phyloP scores from a whole-genome alignment of 1,284 basidiomycete genomes.

The Cutaneotrichosporon sp. region DNA sequence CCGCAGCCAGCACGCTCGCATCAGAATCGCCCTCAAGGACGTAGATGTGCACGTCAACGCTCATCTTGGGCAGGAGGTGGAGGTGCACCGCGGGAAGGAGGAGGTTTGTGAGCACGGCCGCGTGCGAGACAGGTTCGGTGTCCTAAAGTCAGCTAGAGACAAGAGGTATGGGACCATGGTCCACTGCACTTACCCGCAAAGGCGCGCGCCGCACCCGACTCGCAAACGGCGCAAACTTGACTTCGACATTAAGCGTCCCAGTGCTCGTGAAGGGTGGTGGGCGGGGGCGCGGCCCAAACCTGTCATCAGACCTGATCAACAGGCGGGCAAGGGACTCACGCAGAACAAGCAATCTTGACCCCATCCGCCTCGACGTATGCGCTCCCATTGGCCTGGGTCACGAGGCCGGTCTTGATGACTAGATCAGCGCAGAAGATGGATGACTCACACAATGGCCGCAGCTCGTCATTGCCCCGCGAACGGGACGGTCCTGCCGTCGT shows the following conservation, averaged over 20 bases:
- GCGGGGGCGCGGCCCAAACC: constrained; percentile 82
- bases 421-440: constrained; percentile 13
- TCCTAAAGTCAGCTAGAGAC: constrained; percentile 61
- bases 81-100: constrained; percentile 80
- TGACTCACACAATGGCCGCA: constrained; percentile 76
- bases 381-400: constrained; percentile 89
- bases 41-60: constrained; percentile 85
- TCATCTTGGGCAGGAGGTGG: constrained; percentile 88
- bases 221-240: constrained; percentile 95
- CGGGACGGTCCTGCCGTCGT: constrained; percentile 39
- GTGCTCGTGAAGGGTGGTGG: constrained; percentile 70
- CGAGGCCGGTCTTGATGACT: constrained; percentile 87
- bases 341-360: constrained; percentile 91
- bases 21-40: constrained; percentile 88
- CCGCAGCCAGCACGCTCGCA: constrained; percentile 78
- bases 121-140: constrained; percentile 83
- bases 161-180: background rate
- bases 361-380: constrained; percentile 83
- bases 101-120: constrained; percentile 80
- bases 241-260: constrained; percentile 87
- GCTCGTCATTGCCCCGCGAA: constrained; percentile 60
- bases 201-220: constrained; percentile 73
- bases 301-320: constrained; percentile 45
- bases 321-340: constrained; percentile 59
- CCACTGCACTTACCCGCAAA: constrained; percentile 66